Evolutionary conservation across 306 rosid genomes (phyloP).

Genomic region (Gastrolobium villosum): DNA sequence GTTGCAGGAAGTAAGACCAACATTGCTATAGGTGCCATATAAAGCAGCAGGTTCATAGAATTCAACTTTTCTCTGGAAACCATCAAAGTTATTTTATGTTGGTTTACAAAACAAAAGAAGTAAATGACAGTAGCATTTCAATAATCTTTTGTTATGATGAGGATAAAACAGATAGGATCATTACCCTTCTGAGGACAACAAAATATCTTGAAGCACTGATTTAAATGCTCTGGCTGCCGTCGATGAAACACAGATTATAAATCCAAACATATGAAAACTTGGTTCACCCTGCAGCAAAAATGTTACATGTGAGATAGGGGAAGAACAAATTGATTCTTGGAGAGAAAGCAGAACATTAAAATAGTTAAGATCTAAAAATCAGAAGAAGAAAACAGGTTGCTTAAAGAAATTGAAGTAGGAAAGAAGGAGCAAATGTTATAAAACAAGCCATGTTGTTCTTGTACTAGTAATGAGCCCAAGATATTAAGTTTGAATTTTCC

Average conservation of each 20-base stretch:
- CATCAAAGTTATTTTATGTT: not conserved
- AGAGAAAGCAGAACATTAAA: not conserved
- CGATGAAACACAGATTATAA: constrained; percentile 52
- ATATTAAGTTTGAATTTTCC: not conserved
- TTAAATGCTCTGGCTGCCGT: constrained; percentile 63
- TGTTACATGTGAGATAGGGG: not conserved
- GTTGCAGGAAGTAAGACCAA: constrained; percentile 57
- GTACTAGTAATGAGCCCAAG: not conserved
- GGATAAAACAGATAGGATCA: not conserved
- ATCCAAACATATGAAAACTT: constrained; percentile 62
- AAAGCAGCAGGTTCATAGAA: constrained; percentile 62
- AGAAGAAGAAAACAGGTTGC: not conserved
- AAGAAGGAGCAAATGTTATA: not conserved
- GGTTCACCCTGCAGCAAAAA: constrained; percentile 56
- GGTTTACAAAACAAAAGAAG: constrained; percentile 9
- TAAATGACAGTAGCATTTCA: not conserved
- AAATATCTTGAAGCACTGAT: constrained; percentile 62
- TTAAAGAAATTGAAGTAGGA: not conserved
- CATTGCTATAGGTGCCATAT: constrained; percentile 63
- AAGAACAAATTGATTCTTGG: constrained; percentile 20
- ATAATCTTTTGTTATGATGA: not conserved
- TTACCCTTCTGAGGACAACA: constrained; percentile 61
- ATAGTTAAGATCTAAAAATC: not conserved
- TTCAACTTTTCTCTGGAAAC: constrained; percentile 54
- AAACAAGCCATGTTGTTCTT: not conserved